A percentile compares a stretch with the other conserved stretches of the same genome.
phyloP scores from a whole-genome alignment of 2,329 filamentous ascomycete species.

The Bipolaris cookei region DNA sequence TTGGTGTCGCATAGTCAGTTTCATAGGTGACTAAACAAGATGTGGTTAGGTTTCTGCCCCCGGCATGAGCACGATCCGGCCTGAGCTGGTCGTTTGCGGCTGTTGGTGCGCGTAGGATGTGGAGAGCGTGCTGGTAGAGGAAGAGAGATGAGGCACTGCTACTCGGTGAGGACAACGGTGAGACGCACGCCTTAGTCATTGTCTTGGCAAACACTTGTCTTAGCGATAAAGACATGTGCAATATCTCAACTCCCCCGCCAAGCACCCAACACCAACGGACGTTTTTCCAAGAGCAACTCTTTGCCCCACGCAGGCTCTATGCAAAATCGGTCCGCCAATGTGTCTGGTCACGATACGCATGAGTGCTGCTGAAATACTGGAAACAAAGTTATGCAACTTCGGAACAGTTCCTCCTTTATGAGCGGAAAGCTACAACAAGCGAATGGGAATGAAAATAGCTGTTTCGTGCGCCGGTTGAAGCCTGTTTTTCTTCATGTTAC shows the following conservation, averaged over 20 bases:
- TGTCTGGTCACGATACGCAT: neutral
- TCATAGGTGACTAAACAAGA: constrained; percentile 31
- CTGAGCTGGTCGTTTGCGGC: constrained; percentile 17
- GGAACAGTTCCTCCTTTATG: neutral
- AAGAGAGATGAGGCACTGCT: constrained; percentile 1
- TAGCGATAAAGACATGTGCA: neutral
- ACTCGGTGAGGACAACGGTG: constrained; percentile 3
- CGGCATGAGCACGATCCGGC: constrained; percentile 33
- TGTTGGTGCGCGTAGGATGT: constrained; percentile 11
- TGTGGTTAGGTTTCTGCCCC: constrained; percentile 26
- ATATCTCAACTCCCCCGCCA: neutral
- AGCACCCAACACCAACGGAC: neutral
- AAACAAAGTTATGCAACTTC: neutral
- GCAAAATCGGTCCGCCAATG: neutral
- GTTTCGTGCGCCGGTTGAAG: neutral
- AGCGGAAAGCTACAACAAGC: neutral
- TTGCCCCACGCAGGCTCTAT: neutral
- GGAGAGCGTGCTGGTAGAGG: constrained; percentile 4
- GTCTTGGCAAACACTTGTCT: constrained; percentile 6
- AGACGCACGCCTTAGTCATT: constrained; percentile 6
- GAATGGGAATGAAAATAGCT: neutral
- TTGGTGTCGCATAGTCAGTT: constrained; percentile 43
- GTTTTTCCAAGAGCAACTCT: neutral
- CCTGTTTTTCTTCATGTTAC: too few relatives aligned
- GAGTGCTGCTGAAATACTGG: neutral